Percentiles rank a stretch among this genome's conserved stretches.
Evolutionary conservation across 2,329 filamentous ascomycete species (phyloP).

Genomic region (Alternaria rosae): DNA sequence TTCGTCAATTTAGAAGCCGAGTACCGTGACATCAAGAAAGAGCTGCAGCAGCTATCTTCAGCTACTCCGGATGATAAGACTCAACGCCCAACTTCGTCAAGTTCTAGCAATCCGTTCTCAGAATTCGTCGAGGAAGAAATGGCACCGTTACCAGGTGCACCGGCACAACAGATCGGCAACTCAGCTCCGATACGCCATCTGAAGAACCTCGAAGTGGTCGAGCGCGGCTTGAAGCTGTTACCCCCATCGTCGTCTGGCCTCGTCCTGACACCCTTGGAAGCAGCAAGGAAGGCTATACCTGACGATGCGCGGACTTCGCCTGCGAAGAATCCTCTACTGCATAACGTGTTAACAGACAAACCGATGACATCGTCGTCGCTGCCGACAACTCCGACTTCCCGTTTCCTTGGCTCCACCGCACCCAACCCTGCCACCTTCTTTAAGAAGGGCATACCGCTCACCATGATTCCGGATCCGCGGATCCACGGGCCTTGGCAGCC

Average conservation of each 20-base stretch:
- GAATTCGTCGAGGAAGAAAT: conserved; percentile 49
- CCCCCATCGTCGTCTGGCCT: conserved; percentile 86
- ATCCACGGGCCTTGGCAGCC: conserved; percentile 69
- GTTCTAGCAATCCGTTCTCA: conserved; percentile 55
- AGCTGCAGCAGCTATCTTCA: conserved; percentile 57
- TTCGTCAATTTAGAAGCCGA: conserved; percentile 97
- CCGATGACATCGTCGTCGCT: conserved; percentile 91
- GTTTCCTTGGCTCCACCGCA: conserved; percentile 40
- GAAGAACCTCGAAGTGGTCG: conserved; percentile 77
- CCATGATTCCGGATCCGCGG: conserved; percentile 77
- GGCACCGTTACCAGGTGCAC: conserved; percentile 22
- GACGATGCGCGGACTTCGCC: conserved; percentile 63
- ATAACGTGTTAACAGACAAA: conserved; percentile 95
- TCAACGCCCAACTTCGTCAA: conserved; percentile 23
- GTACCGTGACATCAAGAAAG: conserved; percentile 71
- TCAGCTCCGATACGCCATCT: conserved; percentile 57
- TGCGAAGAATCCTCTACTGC: conserved; percentile 85
- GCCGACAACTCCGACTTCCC: conserved; percentile 60
- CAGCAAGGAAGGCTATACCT: conserved; percentile 63
- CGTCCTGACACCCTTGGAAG: conserved; percentile 85
- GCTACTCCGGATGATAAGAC: conserved; percentile 17
- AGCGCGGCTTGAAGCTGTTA: conserved; percentile 74
- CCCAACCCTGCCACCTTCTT: conserved; percentile 76
- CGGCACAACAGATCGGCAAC: conserved; percentile 20
- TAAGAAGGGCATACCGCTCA: conserved; percentile 89